These are phyloP conservation scores for Halteria grandinella DNA, from an alignment of 73 alveolate species.

Conservation along the genomic window DNA sequence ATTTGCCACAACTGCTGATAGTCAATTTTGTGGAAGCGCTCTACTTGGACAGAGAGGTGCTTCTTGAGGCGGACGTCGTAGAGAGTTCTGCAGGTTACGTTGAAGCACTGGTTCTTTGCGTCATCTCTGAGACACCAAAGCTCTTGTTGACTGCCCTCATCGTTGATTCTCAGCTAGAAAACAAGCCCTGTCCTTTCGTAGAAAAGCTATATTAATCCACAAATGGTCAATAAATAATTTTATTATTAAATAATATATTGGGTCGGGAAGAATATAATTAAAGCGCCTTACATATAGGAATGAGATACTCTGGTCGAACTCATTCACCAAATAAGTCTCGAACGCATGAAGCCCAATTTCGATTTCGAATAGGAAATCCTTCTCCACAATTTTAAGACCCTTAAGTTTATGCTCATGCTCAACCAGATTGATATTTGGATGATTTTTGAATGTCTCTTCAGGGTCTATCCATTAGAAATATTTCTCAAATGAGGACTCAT, in stretches of 20 bases:
- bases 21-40: conserved; percentile 19
- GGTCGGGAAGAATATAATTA: too few relatives aligned
- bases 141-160: conserved; percentile 44
- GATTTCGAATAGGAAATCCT: conserved; percentile 25
- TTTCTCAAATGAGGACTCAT: conserved; percentile 42
- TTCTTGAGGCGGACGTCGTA: conserved; percentile 48
- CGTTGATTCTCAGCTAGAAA: conserved; percentile 43
- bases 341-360: conserved; percentile 19
- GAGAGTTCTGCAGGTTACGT: conserved; percentile 55
- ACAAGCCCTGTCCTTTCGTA: conserved; percentile 49
- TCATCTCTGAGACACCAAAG: conserved; percentile 57
- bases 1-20: conserved; percentile 49
- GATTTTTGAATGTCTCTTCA: too few relatives aligned
- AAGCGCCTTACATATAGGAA: conserved; percentile 30
- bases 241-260: too few relatives aligned
- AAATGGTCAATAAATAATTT: too few relatives aligned
- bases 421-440: too few relatives aligned
- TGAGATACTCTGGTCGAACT: conserved; percentile 35
- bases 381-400: conserved; percentile 31
- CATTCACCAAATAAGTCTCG: conserved; percentile 13
- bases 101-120: conserved; percentile 11
- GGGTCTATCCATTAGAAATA: conserved; percentile 24
- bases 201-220: conserved; percentile 9
- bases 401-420: too few relatives aligned
- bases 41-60: conserved; percentile 37